Percentiles rank a stretch among this genome's conserved stretches.
Evolutionary conservation across 768 basidiomycete genomes (phyloP).

Genomic region (Gautieria morchelliformis): DNA sequence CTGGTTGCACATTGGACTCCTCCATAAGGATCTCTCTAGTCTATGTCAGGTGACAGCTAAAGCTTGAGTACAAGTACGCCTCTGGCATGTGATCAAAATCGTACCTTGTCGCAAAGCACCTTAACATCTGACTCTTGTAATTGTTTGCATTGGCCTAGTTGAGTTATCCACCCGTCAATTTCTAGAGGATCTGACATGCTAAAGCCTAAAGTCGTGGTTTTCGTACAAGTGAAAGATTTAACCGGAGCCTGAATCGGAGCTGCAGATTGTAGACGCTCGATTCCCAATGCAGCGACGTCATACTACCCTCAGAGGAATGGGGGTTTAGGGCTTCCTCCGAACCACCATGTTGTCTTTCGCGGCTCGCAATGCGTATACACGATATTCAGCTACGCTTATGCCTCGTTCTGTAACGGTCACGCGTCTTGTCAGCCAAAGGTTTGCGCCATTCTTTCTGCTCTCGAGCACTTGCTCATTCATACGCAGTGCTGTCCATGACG

Average conservation of each 20-base stretch:
- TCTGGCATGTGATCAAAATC: conserved; percentile 19
- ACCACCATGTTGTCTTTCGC: conserved; percentile 19
- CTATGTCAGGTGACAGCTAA: conserved; percentile 31
- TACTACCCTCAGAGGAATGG: background rate
- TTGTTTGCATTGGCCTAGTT: conserved; percentile 95
- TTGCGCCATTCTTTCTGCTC: background rate
- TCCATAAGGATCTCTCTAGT: conserved; percentile 98
- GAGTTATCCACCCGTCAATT: conserved; percentile 95
- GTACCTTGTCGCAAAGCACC: conserved; percentile 96
- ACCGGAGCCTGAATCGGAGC: conserved; percentile 2
- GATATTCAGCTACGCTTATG: conserved; percentile 13
- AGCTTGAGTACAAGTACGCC: conserved; percentile 13
- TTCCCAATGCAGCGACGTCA: conserved; percentile 6
- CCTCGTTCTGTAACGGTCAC: conserved; percentile 7
- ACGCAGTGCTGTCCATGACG: conserved; percentile 44
- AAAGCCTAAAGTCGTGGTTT: conserved; percentile 1
- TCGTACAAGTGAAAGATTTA: background rate
- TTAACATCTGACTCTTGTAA: conserved; percentile 93
- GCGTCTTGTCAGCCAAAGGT: conserved; percentile 8
- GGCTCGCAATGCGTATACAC: conserved; percentile 16
- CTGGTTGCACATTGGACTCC: conserved; percentile 98
- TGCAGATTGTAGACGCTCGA: background rate
- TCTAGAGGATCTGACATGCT: conserved; percentile 36
- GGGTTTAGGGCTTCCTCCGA: background rate
- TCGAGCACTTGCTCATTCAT: background rate